Evolutionary conservation across 371 early-diverging fungal species (phyloP).

Genomic region (Dipsacomyces acuminosporus): DNA sequence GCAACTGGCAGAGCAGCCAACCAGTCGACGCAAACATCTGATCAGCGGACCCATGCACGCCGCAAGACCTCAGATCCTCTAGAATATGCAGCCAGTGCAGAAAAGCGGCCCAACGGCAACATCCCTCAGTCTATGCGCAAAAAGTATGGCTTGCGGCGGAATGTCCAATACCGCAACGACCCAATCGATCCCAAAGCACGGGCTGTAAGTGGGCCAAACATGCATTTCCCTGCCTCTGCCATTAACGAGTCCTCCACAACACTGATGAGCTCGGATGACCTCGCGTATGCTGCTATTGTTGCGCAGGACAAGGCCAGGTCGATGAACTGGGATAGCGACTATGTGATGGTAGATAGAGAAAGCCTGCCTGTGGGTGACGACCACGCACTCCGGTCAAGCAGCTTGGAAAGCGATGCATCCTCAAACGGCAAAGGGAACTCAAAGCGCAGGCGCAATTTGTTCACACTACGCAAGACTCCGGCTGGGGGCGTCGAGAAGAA

Average conservation of each 20-base stretch:
- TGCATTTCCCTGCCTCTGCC: too few species aligned
- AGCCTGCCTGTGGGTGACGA: conserved; percentile 18
- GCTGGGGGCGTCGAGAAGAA: conserved; percentile 28
- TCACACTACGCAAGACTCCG: conserved; percentile 20
- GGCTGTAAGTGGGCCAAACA: too few species aligned
- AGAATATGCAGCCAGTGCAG: conserved; percentile 27
- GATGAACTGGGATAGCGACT: conserved; percentile 26
- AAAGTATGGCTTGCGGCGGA: conserved; percentile 42
- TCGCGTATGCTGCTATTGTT: not conserved
- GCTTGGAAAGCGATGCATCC: conserved; percentile 24
- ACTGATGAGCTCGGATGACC: conserved; percentile 4
- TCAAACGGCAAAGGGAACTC: conserved; percentile 4
- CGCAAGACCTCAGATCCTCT: conserved; percentile 43
- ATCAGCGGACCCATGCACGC: conserved; percentile 10
- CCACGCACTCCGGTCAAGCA: conserved; percentile 25
- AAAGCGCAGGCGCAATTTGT: conserved; percentile 34
- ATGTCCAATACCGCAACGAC: conserved; percentile 38
- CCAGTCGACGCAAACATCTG: conserved; percentile 2
- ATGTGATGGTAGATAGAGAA: conserved; percentile 36
- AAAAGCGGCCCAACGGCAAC: conserved; percentile 33
- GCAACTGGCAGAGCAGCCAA: conserved; percentile 2
- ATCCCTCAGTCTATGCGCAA: conserved; percentile 44
- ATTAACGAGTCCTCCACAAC: conserved; percentile 2
- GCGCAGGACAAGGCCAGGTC: not conserved
- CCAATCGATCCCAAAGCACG: conserved; percentile 4